Evolutionary conservation across 2,329 filamentous ascomycete species (phyloP), one percentile per base, ranked within the genome.

Genomic region (Trematosphaeria pertusa): DNA sequence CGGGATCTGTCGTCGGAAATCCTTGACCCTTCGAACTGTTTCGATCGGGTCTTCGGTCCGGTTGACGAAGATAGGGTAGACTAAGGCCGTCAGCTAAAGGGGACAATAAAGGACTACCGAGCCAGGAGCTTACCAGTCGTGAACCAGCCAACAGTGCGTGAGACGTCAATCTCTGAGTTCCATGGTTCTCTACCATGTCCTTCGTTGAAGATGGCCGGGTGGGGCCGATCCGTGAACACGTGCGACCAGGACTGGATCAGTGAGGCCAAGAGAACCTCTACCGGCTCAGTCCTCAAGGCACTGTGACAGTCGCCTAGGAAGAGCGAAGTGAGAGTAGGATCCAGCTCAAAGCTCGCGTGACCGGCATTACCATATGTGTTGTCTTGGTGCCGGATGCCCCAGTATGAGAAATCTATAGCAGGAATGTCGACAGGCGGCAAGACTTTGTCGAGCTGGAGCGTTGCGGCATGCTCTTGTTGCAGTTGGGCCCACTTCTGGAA

Each of bases 81-180:
- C 58, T 17, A 30, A 8, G 2, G 4, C n/a, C n/a, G n/a, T n/a
- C n/a, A n/a, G n/a, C n/a, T n/a, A n/a, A n/a, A n/a, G n/a, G n/a
- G n/a, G n/a, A n/a, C n/a, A n/a, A n/a, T n/a, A n/a, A n/a, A n/a
- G n/a, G n/a, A n/a, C n/a, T n/a, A n/a, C n/a, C n/a, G n/a, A n/a
- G n/a, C n/a, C n/a, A n/a, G 37, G 18, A 22, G n/a, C 83, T 69
- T 54, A 62, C 59, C 22, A 0, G 81, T 78, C 2, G 81, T 83
- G 51, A 85, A 84, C 81, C 81, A 85, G 3, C 82, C 83, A 0
- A 85, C 81, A 0, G 82, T 85, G 42, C 81, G 75, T 3, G 77
- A 76, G 1, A 84, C 75, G 58, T 85, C 79, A 12, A 80, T 72
- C 1, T 77, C 73, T 0, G 67, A 60, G 32, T 74, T 75, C 50